Evolutionary conservation across 2,329 filamentous ascomycete genomes (phyloP).

Genomic region (Cadophora luteo-olivacea): DNA sequence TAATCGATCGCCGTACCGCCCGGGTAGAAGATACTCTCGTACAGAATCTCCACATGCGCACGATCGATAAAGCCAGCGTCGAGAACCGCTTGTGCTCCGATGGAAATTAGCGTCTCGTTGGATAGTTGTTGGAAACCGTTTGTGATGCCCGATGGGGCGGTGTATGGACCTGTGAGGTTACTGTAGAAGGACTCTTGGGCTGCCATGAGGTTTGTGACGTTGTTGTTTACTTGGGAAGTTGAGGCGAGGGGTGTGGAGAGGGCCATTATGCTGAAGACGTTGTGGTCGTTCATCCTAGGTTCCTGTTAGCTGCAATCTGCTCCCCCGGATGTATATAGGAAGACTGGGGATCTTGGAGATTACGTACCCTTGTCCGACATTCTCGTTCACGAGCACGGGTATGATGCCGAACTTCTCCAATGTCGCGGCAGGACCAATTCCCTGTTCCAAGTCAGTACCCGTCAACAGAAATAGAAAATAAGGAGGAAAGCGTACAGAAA

Average conservation of each 20-base stretch:
- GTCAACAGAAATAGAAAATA: no score
- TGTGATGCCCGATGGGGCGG: constrained; percentile 14
- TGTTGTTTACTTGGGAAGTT: not conserved
- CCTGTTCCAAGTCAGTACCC: constrained; percentile 29
- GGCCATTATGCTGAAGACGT: constrained; percentile 23
- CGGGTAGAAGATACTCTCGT: constrained; percentile 19
- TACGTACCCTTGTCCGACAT: constrained; percentile 53
- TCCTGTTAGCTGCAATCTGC: not conserved
- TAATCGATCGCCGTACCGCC: not conserved
- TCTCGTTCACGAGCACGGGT: constrained; percentile 41
- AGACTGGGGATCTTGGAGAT: no score
- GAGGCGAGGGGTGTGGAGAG: constrained; percentile 10
- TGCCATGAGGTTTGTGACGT: not conserved
- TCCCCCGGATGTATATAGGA: not conserved
- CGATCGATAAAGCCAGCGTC: constrained; percentile 12
- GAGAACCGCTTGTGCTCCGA: constrained; percentile 12
- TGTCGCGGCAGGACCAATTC: constrained; percentile 52
- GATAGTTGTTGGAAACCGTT: constrained; percentile 22
- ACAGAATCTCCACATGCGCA: constrained; percentile 19
- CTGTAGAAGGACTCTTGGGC: not conserved
- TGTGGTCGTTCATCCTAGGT: constrained; percentile 50
- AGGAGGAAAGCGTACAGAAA: constrained; percentile 45
- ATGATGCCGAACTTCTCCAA: constrained; percentile 53
- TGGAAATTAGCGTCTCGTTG: not conserved
- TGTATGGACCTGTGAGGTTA: constrained; percentile 18